Percentiles rank a stretch among this genome's conserved stretches.
These are phyloP conservation scores for Kuraishia capsulata DNA, from an alignment of 805 yeast genomes.

Conservation along the genomic window DNA sequence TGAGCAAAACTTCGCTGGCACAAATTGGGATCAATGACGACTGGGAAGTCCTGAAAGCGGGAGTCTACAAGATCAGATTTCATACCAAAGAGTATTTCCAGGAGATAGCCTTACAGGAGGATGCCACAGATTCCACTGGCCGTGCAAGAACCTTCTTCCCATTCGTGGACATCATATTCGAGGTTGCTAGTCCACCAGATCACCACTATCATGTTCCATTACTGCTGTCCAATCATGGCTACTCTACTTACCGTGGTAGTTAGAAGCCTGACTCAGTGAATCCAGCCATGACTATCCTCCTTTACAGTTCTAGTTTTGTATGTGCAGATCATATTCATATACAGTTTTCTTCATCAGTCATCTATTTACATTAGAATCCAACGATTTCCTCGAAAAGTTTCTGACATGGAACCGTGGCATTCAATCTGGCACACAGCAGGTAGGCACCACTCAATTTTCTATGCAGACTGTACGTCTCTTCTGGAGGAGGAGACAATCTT, in stretches of 20 bases:
- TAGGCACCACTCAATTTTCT: conserved; percentile 93
- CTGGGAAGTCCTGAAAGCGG: conserved; percentile 46
- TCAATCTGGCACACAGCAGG: conserved; percentile 75
- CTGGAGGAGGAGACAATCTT: conserved; percentile 94
- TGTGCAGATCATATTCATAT: too few relatives aligned
- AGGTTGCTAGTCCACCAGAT: conserved; percentile 57
- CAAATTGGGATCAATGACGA: conserved; percentile 10
- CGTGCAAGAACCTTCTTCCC: conserved; percentile 63
- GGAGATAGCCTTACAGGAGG: conserved; percentile 9
- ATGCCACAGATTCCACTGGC: conserved; percentile 13
- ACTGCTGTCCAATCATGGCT: conserved; percentile 75
- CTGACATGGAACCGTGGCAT: conserved; percentile 77
- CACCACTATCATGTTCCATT: conserved; percentile 87
- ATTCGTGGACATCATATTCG: conserved; percentile 71
- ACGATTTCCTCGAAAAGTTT: conserved; percentile 69
- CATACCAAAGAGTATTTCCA: conserved; percentile 62
- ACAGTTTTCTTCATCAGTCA: too few relatives aligned
- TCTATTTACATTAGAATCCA: conserved; percentile 29
- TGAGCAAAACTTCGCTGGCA: conserved; percentile 20
- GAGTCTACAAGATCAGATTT: conserved; percentile 69
- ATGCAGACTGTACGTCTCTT: conserved; percentile 94
- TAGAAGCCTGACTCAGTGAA: too few relatives aligned
- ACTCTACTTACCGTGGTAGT: conserved; percentile 86
- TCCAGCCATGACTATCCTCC: too few relatives aligned
- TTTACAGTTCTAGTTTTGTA: too few relatives aligned